A percentile compares a stretch with the other conserved stretches of the same genome.
phyloP scores from a whole-genome alignment of 1,284 basidiomycete genomes.

The Coniferiporia weirii region DNA sequence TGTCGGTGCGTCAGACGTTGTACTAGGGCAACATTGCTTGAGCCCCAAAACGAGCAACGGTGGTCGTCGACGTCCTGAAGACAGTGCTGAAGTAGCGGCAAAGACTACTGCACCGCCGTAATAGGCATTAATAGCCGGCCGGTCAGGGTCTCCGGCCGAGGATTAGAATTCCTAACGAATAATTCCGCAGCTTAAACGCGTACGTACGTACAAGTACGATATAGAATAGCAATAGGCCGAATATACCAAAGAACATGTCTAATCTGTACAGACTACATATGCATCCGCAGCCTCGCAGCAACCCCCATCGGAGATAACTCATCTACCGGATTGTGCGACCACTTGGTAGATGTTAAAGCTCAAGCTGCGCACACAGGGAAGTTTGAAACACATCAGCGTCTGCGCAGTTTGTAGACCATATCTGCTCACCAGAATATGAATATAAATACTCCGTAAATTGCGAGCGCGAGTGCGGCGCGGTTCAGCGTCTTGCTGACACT shows the following conservation, averaged over 20 bases:
- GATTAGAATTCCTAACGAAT: not conserved
- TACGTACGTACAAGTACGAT: not conserved
- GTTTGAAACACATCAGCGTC: not conserved
- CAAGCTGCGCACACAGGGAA: slow-evolving; percentile 40
- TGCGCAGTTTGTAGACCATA: not conserved
- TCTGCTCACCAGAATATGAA: slow-evolving; percentile 81
- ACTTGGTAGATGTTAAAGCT: slow-evolving; percentile 73
- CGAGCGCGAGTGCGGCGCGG: slow-evolving; percentile 60
- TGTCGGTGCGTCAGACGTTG: not conserved
- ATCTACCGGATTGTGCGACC: slow-evolving; percentile 28
- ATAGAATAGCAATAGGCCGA: not conserved
- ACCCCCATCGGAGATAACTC: not conserved
- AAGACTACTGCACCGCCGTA: not conserved
- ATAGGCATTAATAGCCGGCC: not conserved
- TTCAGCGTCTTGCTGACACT: slow-evolving; percentile 53
- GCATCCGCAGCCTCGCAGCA: slow-evolving; percentile 2
- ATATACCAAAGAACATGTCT: not conserved
- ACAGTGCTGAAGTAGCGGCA: not conserved
- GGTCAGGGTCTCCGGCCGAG: too few relatives aligned
- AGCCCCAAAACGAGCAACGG: not conserved
- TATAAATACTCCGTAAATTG: slow-evolving; percentile 74
- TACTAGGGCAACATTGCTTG: slow-evolving; percentile 6
- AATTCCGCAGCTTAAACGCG: not conserved
- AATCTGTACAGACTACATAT: not conserved
- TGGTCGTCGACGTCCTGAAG: not conserved